These are phyloP conservation scores for Verticillium dahliae DNA, from an alignment of 2,329 filamentous ascomycete species.

Conservation along the genomic window DNA sequence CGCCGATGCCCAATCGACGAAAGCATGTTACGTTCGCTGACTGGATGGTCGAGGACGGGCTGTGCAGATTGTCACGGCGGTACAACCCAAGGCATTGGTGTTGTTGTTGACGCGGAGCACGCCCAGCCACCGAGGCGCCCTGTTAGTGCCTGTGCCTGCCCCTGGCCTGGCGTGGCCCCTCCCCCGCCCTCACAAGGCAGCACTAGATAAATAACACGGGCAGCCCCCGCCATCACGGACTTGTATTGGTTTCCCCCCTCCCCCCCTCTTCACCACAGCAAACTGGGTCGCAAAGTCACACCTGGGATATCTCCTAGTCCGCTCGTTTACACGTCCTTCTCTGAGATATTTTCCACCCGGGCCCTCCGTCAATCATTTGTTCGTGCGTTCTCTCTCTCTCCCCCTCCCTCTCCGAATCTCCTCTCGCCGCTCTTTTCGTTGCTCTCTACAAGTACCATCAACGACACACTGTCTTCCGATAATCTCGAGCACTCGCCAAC, in stretches of 20 bases:
- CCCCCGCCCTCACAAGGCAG: background rate
- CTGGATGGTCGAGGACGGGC: background rate
- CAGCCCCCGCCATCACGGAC: background rate
- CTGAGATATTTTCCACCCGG: constrained; percentile 42
- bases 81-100: background rate
- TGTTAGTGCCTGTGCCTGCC: background rate
- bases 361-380: constrained; percentile 43
- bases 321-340: constrained; percentile 31
- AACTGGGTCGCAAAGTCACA: constrained; percentile 53
- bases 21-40: no score
- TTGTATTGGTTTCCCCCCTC: constrained; percentile 34
- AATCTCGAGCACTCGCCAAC: constrained; percentile 11
- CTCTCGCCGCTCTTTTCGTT: constrained; percentile 41
- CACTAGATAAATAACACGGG: background rate
- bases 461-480: constrained; percentile 19
- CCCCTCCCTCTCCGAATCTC: constrained; percentile 17
- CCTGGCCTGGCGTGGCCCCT: background rate
- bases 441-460: constrained; percentile 33
- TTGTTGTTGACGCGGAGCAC: background rate
- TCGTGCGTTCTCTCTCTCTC: constrained; percentile 30
- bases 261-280: constrained; percentile 48
- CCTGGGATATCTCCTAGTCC: constrained; percentile 46
- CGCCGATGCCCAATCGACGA: background rate
- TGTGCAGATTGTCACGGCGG: background rate
- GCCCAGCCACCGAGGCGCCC: background rate